These are phyloP conservation scores for Nothophaeocryptopus gaeumannii DNA, from an alignment of 2,329 filamentous ascomycete species.

Conservation along the genomic window DNA sequence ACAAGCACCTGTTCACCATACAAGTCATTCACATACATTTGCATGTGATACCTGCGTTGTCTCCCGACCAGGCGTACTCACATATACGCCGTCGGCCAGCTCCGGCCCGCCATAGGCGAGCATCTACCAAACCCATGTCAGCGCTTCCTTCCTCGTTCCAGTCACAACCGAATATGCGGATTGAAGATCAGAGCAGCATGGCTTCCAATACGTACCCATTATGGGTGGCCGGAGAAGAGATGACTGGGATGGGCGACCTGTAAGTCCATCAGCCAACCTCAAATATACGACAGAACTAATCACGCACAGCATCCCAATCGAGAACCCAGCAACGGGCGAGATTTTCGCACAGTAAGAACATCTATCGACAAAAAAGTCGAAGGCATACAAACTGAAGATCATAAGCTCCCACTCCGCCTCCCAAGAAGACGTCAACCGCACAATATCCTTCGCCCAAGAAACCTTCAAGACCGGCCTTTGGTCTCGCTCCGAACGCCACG, in stretches of 20 bases:
- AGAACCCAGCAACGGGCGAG: slow-evolving; percentile 54
- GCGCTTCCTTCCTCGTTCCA: no score
- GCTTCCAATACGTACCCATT: neutral
- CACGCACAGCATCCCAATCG: slow-evolving; percentile 47
- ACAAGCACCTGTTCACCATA: no score
- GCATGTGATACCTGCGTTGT: no score
- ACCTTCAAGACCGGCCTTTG: slow-evolving; percentile 63
- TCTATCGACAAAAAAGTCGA: neutral
- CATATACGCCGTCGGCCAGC: no score
- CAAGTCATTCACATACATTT: no score
- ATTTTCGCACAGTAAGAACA: slow-evolving; percentile 48
- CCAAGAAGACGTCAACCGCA: slow-evolving; percentile 63
- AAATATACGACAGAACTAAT: neutral
- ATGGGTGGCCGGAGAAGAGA: slow-evolving; percentile 11
- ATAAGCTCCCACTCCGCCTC: slow-evolving; percentile 61
- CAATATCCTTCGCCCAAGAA: slow-evolving; percentile 65
- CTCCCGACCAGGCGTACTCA: no score
- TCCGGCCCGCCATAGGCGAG: no score
- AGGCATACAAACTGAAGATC: neutral
- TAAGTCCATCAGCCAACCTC: neutral
- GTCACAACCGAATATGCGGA: no score
- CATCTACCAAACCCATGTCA: no score
- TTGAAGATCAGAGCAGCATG: neutral
- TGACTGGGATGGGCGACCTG: slow-evolving; percentile 2
- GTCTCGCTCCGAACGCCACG: slow-evolving; percentile 56